phyloP scores from a whole-genome alignment of 768 basidiomycete genomes.

The Mycena kentingensis region DNA sequence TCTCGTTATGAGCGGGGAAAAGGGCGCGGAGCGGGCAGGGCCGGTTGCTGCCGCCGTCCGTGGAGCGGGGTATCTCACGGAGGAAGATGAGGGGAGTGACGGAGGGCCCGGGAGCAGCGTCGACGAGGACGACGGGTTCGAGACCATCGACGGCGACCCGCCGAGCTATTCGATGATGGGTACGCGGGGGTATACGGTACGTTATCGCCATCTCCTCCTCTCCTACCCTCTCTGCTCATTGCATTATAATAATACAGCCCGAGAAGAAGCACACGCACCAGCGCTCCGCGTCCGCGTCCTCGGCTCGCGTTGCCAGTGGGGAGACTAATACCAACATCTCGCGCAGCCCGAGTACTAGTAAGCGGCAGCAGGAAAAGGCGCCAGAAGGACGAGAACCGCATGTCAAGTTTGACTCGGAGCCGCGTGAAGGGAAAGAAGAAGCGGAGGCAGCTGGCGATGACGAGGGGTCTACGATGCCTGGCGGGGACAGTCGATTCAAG shows the following conservation, averaged over 20 bases:
- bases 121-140: constrained; percentile 50
- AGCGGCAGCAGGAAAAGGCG: constrained; percentile 73
- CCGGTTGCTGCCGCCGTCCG: constrained; percentile 92
- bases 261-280: constrained; percentile 38
- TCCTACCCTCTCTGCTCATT: not conserved
- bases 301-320: constrained; percentile 25
- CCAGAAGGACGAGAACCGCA: constrained; percentile 57
- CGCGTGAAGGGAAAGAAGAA: too few relatives aligned
- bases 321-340: constrained; percentile 37
- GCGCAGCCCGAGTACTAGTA: constrained; percentile 52
- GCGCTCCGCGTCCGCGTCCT: constrained; percentile 14
- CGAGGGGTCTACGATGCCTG: constrained; percentile 7
- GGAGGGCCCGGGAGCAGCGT: constrained; percentile 64
- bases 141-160: constrained; percentile 48
- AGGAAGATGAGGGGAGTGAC: constrained; percentile 67
- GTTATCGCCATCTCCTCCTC: constrained; percentile 33
- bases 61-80: constrained; percentile 83
- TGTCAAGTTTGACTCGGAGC: too few relatives aligned
- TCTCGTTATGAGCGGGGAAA: constrained; percentile 89
- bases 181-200: constrained; percentile 63
- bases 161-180: constrained; percentile 62
- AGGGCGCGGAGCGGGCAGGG: constrained; percentile 90
- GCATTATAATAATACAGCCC: constrained; percentile 33
- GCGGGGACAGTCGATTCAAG: constrained; percentile 24
- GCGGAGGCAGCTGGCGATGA: constrained; percentile 5